Base-by-base conservation (phyloP, 352 stramenopile species). In the Phytophthora brassicae region DNA sequence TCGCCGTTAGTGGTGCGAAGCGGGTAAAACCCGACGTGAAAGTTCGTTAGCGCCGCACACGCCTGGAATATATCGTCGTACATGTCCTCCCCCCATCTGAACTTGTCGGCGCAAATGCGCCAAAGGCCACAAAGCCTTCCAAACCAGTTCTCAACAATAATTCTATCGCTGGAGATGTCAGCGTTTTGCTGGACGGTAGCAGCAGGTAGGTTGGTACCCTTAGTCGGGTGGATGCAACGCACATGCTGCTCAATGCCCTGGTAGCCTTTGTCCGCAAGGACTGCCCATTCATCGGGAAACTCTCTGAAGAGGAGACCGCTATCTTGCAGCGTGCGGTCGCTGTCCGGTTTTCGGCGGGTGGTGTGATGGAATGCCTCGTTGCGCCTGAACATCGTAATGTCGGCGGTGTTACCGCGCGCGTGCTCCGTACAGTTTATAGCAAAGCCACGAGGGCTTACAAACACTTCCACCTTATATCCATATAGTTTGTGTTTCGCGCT, bases 91-190 rank as follows among this genome's bases (percentile, higher is more conserved):
- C n/a, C n/a, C n/a, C n/a, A n/a, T n/a, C n/a, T n/a, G n/a, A n/a
- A n/a, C n/a, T n/a, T n/a, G n/a, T n/a, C n/a, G n/a, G n/a, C n/a
- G n/a, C n/a, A n/a, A n/a, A n/a, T n/a, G n/a, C n/a, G n/a, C n/a
- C n/a, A n/a, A 26, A 59, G 24, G 11, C 26, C 9, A 22, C 41
- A 60, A 2, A 52, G 29, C 1, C 26, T 16, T 11, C 52, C 41
- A 45, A 60, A 51, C 13, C 26, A 60, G 16, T 52, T 51, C 20
- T 60, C 41, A n/a, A 51, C 52, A 12, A 60, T 60, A 6, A 58
- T 42, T 20, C 24, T 6, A n/a, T 58, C 24, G 50, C 50, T 58
- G 2, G 38, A 49, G 8, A 58, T 49, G 4, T 33, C 17, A 2
- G 23, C 36, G 24, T 58, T 58, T n/a, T 26, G 35, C 2, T 29